Conservation (phyloP, 306 rosid species). For the Quercus wislizeni region DNA sequence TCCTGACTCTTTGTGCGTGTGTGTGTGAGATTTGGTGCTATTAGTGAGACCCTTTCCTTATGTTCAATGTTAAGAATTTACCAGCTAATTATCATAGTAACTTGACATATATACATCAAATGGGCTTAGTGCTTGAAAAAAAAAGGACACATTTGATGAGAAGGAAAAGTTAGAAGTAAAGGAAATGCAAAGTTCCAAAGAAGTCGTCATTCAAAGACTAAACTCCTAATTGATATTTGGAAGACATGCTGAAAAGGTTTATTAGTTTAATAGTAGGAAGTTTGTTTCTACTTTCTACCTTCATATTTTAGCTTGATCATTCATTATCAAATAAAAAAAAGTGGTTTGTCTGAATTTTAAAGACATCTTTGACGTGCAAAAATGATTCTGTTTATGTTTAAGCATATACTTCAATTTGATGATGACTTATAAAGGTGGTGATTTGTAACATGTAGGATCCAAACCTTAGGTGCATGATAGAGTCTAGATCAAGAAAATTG, state of each 20-base stretch:
- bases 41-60: background rate
- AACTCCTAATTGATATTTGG: background rate
- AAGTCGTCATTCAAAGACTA: background rate
- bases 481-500: background rate
- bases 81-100: background rate
- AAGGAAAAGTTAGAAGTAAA: background rate
- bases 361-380: background rate
- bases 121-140: background rate
- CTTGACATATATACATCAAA: background rate
- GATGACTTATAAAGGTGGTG: background rate
- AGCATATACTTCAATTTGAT: background rate
- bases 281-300: background rate
- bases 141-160: background rate
- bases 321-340: background rate
- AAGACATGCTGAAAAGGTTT: background rate
- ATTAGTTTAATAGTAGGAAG: background rate
- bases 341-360: background rate
- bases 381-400: background rate
- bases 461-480: background rate
- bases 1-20: background rate
- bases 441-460: background rate
- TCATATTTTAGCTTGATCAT: background rate
- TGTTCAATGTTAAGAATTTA: background rate
- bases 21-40: background rate
- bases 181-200: background rate